Percentiles rank a stretch among this genome's conserved stretches.
These are phyloP conservation scores for Closterium sp. DNA, from an alignment of 139 green algal genomes.

Conservation along the genomic window DNA sequence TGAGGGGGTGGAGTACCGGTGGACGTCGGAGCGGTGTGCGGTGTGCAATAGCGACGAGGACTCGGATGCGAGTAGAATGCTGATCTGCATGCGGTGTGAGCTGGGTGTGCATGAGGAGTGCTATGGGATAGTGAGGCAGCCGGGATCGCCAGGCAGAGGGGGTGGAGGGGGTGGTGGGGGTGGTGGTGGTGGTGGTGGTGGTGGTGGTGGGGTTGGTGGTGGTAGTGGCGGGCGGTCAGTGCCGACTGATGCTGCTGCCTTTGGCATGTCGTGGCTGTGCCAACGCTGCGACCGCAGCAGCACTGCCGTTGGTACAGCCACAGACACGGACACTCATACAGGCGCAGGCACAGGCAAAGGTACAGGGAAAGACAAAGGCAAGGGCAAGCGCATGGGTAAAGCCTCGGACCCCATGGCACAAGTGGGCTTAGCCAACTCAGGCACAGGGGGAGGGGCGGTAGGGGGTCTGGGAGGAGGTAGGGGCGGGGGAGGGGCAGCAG, in stretches of 20 bases:
- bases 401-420: background rate
- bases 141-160: background rate
- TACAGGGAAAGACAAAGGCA: background rate
- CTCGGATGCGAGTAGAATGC: slow-evolving; percentile 23
- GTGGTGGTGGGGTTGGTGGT: slow-evolving; percentile 13
- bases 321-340: background rate
- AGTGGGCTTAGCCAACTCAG: background rate
- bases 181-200: too few species aligned
- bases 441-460: background rate
- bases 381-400: background rate
- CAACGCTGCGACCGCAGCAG: background rate
- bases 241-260: background rate
- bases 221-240: background rate
- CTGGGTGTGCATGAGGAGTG: slow-evolving; percentile 45
- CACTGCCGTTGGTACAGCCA: background rate
- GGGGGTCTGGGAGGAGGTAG: background rate
- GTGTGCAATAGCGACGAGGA: slow-evolving; percentile 39
- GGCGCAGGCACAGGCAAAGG: background rate
- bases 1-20: slow-evolving; percentile 28
- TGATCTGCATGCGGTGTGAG: slow-evolving; percentile 39
- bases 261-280: slow-evolving; percentile 1
- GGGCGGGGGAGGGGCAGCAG: too few species aligned
- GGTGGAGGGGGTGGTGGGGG: background rate
- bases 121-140: background rate
- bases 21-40: slow-evolving; percentile 37